Conservation (phyloP, 345 rosid genomes). For the Chamaenerion angustifolium region DNA sequence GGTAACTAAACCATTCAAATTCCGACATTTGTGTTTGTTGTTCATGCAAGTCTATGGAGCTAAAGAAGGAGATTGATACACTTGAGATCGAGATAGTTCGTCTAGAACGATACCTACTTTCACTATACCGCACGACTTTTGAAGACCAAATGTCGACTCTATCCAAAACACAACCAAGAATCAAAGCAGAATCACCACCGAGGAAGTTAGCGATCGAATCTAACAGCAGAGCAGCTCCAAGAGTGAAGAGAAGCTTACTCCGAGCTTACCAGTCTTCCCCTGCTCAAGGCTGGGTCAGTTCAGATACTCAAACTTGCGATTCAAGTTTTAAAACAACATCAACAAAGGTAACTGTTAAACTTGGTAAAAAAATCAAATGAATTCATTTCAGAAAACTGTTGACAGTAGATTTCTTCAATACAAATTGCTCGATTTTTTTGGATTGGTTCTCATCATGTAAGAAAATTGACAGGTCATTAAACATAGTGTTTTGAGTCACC, state of each 20-base stretch:
- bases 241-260: constrained; percentile 10
- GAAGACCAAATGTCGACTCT: constrained; percentile 27
- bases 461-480: constrained; percentile 25
- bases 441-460: neutral
- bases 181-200: constrained; percentile 17
- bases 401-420: too few relatives aligned
- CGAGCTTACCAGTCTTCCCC: constrained; percentile 30
- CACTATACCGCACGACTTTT: constrained; percentile 59
- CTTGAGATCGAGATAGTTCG: constrained; percentile 59
- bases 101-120: constrained; percentile 53
- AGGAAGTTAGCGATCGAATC: constrained; percentile 11
- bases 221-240: constrained; percentile 17
- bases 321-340: constrained; percentile 26
- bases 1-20: too few relatives aligned
- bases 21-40: neutral
- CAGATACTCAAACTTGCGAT: constrained; percentile 23
- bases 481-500: constrained; percentile 28
- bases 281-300: constrained; percentile 18
- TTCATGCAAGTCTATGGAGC: constrained; percentile 37
- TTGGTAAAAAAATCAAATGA: constrained; percentile 3
- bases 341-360: too few relatives aligned
- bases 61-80: constrained; percentile 51
- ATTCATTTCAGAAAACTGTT: too few relatives aligned
- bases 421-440: too few relatives aligned
- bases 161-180: constrained; percentile 13